Base-by-base conservation (phyloP, 2,329 filamentous ascomycete genomes). In the Trematosphaeria pertusa region DNA sequence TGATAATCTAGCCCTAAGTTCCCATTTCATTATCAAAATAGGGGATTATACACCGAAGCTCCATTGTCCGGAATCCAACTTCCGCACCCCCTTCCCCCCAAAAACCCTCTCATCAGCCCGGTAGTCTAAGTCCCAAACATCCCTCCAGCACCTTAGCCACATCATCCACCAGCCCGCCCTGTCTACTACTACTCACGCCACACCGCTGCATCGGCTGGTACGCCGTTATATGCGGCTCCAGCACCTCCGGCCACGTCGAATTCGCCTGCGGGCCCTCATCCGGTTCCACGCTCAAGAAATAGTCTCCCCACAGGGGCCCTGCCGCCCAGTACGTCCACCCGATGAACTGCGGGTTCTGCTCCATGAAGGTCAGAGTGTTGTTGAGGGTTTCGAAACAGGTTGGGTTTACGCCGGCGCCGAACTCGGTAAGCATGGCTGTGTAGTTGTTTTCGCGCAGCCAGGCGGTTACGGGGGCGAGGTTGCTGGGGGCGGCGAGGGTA, bases 301-400 rank as follows among this genome's bases (percentile, higher is more conserved):
- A 62, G 18, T 59, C 50, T 1, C 78, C 78, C 78, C 78, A 80
- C 34, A 81, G 71, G 0, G 78, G 78, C 0, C 78, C 78, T 0
- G 78, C 78, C 0, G 77, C 73, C 78, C 77, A 80, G 3, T 77
- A 77, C 0, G 78, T 78, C 78, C 77, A 80, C 2, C 78, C 78
- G 35, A 80, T 78, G 14, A 43, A 52, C 26, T 43, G 73, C 1
- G 71, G 63, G 50, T 79, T 78, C n/a, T 69, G 46, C 19, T 71
- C 65, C 71, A 81, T 28, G 26, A 45, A 54, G 2, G 20, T 45
- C 9, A 62, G 34, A 6, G 58, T 78, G 58, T 78, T 77, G 40
- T 75, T 71, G 11, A 80, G 48, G 5, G 78, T 73, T 21, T 72
- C 67, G 10, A 64, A 61, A 4, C 80, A 67, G 61, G 77, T 76